Conservation (phyloP, 306 rosid genomes). For the Psophocarpus tetragonolobus region DNA sequence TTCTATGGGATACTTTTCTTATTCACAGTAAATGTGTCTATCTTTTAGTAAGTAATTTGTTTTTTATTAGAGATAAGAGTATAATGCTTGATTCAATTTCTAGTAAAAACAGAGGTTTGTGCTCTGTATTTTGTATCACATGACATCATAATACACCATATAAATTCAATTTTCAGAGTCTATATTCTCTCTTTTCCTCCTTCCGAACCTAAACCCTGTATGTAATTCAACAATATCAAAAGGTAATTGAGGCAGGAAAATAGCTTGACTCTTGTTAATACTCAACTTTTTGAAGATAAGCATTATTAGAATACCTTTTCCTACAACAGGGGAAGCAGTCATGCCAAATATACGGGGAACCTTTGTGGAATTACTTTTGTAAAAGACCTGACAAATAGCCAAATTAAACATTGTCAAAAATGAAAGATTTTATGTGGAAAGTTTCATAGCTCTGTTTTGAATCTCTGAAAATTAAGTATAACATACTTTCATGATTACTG, state of each 20-base stretch:
- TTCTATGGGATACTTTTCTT: background rate
- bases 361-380: constrained; percentile 46
- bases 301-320: constrained; percentile 64
- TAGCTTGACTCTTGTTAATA: background rate
- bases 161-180: background rate
- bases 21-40: background rate
- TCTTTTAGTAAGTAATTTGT: background rate
- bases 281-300: constrained; percentile 21
- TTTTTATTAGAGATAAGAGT: background rate
- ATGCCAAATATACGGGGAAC: constrained; percentile 94
- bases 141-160: background rate
- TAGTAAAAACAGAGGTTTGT: background rate
- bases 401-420: constrained; percentile 28
- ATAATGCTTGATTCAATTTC: background rate
- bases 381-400: constrained; percentile 55
- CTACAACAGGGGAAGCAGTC: constrained; percentile 99
- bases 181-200: background rate
- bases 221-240: background rate
- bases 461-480: constrained; percentile 24
- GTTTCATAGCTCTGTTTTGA: constrained; percentile 13
- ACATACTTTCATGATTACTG: constrained; percentile 84
- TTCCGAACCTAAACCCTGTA: background rate
- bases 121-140: background rate
- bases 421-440: constrained; percentile 22
- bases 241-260: background rate